A percentile compares a stretch with the other conserved stretches of the same genome.
These are phyloP conservation scores for Coccomyxa subellipsoidea DNA, from an alignment of 163 green algal species.

Conservation along the genomic window DNA sequence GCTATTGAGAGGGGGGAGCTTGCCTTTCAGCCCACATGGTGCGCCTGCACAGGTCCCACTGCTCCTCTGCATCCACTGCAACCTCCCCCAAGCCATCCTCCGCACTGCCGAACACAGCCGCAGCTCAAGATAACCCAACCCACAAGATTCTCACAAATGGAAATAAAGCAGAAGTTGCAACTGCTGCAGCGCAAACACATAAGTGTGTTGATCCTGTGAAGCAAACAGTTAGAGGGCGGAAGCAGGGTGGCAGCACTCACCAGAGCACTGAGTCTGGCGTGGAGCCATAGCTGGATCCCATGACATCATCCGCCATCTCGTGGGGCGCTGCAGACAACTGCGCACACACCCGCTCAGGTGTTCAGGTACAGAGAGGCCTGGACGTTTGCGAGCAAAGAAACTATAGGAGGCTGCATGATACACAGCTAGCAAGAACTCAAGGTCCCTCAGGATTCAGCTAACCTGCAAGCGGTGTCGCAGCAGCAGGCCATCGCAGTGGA, in stretches of 20 bases:
- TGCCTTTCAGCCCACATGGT: constrained; percentile 32
- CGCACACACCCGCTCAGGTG: background rate
- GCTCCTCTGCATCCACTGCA: constrained; percentile 26
- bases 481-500: background rate
- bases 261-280: background rate
- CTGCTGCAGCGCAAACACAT: too few relatives aligned
- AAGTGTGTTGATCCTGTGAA: too few relatives aligned
- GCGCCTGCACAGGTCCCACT: constrained; percentile 36
- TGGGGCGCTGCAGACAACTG: background rate
- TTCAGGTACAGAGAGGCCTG: too few relatives aligned
- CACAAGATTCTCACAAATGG: too few relatives aligned
- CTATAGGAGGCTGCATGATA: too few relatives aligned
- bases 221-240: too few relatives aligned
- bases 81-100: background rate
- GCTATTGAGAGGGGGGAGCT: background rate
- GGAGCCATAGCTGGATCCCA: background rate
- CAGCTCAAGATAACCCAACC: background rate
- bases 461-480: constrained; percentile 7
- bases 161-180: too few relatives aligned
- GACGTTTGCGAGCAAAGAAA: too few relatives aligned
- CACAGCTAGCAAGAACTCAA: too few relatives aligned
- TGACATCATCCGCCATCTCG: background rate
- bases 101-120: background rate
- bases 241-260: too few relatives aligned
- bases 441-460: too few relatives aligned